Conservation (phyloP, 78 protist genomes). For the Anaeramoeba flamelloides region DNA sequence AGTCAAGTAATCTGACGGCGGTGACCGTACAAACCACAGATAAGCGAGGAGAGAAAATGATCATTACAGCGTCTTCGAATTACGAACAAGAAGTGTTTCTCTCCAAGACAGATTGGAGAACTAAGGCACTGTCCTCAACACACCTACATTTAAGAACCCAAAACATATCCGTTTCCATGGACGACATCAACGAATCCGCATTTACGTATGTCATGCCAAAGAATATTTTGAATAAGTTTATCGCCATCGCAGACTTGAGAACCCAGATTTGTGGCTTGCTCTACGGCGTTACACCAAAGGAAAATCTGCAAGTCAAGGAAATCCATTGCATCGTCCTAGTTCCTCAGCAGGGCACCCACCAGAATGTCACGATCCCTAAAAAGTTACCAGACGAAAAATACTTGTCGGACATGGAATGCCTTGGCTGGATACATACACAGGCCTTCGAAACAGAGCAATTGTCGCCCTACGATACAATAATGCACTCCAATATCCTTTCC, state of each 20-base stretch:
- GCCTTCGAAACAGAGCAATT: constrained; percentile 85
- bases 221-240: constrained; percentile 83
- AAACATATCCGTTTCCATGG: constrained; percentile 86
- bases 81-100: constrained; percentile 71
- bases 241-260: constrained; percentile 78
- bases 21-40: constrained; percentile 72
- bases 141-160: constrained; percentile 89
- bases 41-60: constrained; percentile 86
- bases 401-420: constrained; percentile 84
- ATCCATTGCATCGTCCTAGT: constrained; percentile 84
- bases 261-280: constrained; percentile 86
- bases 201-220: constrained; percentile 92
- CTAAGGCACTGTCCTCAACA: constrained; percentile 87
- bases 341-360: constrained; percentile 96
- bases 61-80: constrained; percentile 68
- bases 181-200: constrained; percentile 67
- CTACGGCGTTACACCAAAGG: constrained; percentile 86
- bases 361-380: constrained; percentile 63
- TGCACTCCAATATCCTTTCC: constrained; percentile 60
- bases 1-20: constrained; percentile 48
- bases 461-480: constrained; percentile 74
- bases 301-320: constrained; percentile 91
- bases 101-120: constrained; percentile 95
- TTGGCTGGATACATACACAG: constrained; percentile 99
- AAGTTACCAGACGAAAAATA: constrained; percentile 74